Evolutionary conservation across 345 rosid genomes (phyloP).

Genomic region (Jatropha curcas): DNA sequence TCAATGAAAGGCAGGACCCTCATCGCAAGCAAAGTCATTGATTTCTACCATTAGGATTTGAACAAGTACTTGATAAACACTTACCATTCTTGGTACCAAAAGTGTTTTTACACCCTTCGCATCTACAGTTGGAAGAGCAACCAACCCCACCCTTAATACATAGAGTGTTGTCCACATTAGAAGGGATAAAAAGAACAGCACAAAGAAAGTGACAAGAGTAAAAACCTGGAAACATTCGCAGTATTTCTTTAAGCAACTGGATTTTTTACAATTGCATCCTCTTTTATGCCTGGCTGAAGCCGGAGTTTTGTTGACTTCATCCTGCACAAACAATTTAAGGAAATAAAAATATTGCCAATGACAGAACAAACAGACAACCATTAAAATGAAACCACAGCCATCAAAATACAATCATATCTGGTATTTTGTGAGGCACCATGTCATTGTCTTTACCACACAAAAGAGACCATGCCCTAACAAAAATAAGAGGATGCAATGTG

Average conservation of each 20-base stretch:
- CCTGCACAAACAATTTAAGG: constrained; percentile 35
- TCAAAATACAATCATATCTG: constrained; percentile 9
- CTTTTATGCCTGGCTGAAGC: constrained; percentile 73
- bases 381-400: constrained; percentile 11
- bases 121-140: constrained; percentile 70
- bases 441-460: constrained; percentile 8
- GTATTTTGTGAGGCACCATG: constrained; percentile 7
- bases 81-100: constrained; percentile 51
- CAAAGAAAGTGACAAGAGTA: constrained; percentile 10
- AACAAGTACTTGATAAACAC: constrained; percentile 11
- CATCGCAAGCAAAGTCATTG: background rate
- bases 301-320: constrained; percentile 59
- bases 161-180: constrained; percentile 25
- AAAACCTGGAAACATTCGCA: constrained; percentile 80
- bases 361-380: background rate
- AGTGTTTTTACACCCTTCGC: constrained; percentile 62
- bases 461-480: constrained; percentile 2
- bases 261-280: constrained; percentile 85
- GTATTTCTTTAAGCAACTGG: constrained; percentile 74
- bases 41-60: background rate
- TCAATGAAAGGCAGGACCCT: background rate
- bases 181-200: constrained; percentile 6
- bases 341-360: constrained; percentile 1
- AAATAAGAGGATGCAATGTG: constrained; percentile 12
- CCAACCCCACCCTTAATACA: constrained; percentile 61